Base-by-base conservation (phyloP, 805 yeast species). In the Wickerhamiella musiphila region DNA sequence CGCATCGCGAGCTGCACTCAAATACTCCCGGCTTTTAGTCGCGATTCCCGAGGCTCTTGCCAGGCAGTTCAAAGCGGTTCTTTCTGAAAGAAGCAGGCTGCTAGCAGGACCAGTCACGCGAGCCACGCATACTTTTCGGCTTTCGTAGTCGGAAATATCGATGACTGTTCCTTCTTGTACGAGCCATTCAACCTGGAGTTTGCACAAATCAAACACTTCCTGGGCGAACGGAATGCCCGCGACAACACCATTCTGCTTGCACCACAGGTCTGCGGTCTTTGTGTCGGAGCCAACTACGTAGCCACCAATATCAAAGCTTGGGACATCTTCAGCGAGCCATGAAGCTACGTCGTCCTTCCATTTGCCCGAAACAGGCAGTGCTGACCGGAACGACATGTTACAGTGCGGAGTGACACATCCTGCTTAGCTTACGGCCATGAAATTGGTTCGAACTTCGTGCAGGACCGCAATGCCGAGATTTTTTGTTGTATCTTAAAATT, bases 241-340 rank as follows among this genome's bases (percentile, higher is more conserved):
- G 4, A 86, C 57, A 4, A 81, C 61, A 17, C 95, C 94, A 25
- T 63, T 60, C 37, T 75, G 74, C 54, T 84, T 84, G 63, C 92
- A 78, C 56, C 68, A 76, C 26, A 84, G 59, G 2, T 79, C 70
- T 2, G 93, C 95, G 3, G 71, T 60, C 46, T 79, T 77, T 3
- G 44, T 43, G 27, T 65, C 73, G 33, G 66, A 65, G 9, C 96
- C 95, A n/a, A 86, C 96, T 2, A 86, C 96, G 46, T 59, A 81
- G 2, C 94, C 96, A 21, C 96, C 96, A 46, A 74, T 78, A 52
- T 84, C 96, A 46, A 86, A 86, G 0, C 92, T 71, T 1, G 96
- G 95, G 11, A 78, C 86, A 46, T 84, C 96, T 48, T 84, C 96
- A 4, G 68, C 60, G 10, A 84, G 59, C 74, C 81, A 84, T 27